These are phyloP conservation scores for Candida krabiensis DNA, from an alignment of 805 yeast species.

Conservation along the genomic window DNA sequence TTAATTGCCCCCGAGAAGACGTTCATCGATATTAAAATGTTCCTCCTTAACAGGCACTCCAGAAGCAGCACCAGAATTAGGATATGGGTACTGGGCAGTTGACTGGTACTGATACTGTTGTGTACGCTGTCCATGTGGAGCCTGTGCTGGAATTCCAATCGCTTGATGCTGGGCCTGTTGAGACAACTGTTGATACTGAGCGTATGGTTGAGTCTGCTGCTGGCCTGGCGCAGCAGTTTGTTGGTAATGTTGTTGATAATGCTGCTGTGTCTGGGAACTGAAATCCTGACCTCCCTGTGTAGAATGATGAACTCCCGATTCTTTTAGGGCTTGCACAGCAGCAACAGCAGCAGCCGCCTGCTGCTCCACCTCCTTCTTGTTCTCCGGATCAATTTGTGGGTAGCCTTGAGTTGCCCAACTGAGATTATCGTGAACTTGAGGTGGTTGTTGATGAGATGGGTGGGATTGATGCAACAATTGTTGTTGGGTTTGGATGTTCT, in stretches of 20 bases:
- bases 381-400: constrained; percentile 20
- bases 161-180: constrained; percentile 11
- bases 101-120: constrained; percentile 12
- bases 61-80: constrained; percentile 7
- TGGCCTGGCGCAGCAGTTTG: constrained; percentile 5
- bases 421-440: constrained; percentile 20
- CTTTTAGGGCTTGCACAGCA: constrained; percentile 26
- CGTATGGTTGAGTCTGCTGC: constrained; percentile 6
- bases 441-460: constrained; percentile 7
- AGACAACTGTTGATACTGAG: constrained; percentile 11
- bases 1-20: constrained; percentile 25
- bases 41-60: constrained; percentile 20
- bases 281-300: constrained; percentile 6
- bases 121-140: constrained; percentile 4
- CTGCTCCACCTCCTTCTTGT: constrained; percentile 23
- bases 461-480: constrained; percentile 12
- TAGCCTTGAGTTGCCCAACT: constrained; percentile 23
- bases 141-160: constrained; percentile 3
- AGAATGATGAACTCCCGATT: constrained; percentile 13
- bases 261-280: constrained; percentile 8
- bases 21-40: constrained; percentile 30
- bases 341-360: constrained; percentile 29
- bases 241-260: constrained; percentile 8
- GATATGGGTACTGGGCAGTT: constrained; percentile 11
- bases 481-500: constrained; percentile 9